Conservation (phyloP, 2,329 filamentous ascomycete genomes). For the Monilinia fructicola region DNA sequence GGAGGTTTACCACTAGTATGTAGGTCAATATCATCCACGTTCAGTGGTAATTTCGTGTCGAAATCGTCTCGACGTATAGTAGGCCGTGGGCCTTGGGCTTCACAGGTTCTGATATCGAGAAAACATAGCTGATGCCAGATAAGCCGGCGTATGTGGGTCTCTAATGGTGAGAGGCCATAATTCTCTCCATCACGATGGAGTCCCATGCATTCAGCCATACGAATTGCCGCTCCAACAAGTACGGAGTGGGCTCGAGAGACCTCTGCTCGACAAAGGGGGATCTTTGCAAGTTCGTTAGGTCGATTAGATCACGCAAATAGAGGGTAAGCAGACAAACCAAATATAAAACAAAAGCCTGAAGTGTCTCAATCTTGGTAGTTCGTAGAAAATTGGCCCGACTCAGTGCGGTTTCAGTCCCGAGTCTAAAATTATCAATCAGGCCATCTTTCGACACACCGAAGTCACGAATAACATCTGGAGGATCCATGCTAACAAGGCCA, state of each 20-base stretch:
- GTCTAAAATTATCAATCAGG: conserved; percentile 62
- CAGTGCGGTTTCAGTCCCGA: conserved; percentile 66
- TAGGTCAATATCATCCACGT: conserved; percentile 67
- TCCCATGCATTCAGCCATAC: conserved; percentile 76
- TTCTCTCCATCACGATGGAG: conserved; percentile 65
- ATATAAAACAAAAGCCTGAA: conserved; percentile 77
- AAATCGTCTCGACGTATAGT: conserved; percentile 73
- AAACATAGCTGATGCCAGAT: conserved; percentile 79
- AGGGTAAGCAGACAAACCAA: conserved; percentile 52
- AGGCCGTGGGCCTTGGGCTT: conserved; percentile 70
- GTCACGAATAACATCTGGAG: conserved; percentile 51
- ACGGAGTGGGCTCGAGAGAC: conserved; percentile 73
- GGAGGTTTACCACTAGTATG: conserved; percentile 47
- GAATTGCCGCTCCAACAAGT: conserved; percentile 67
- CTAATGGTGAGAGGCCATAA: conserved; percentile 64
- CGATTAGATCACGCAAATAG: background rate
- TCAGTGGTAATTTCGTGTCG: conserved; percentile 70
- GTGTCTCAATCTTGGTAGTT: conserved; percentile 69
- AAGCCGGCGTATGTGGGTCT: conserved; percentile 68
- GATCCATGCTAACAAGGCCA: conserved; percentile 64
- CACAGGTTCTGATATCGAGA: conserved; percentile 71
- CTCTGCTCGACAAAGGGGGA: conserved; percentile 69
- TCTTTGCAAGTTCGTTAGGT: conserved; percentile 45
- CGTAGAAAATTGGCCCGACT: conserved; percentile 68
- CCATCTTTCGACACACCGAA: conserved; percentile 57